phyloP scores from a whole-genome alignment of 495 filamentous ascomycete genomes.

The Cercophora scortea region DNA sequence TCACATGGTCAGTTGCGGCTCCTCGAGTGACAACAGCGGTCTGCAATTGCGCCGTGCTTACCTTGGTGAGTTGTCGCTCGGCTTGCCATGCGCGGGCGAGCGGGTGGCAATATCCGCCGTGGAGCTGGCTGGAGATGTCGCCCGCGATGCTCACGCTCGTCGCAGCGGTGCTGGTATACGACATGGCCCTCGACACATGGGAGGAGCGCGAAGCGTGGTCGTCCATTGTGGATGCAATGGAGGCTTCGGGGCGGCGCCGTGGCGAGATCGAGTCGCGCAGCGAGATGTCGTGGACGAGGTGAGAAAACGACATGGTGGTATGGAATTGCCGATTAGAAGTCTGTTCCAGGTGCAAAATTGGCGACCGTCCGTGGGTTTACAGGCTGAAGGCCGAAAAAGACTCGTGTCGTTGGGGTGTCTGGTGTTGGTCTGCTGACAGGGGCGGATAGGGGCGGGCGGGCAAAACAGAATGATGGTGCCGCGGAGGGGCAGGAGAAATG shows the following conservation, averaged over 20 bases:
- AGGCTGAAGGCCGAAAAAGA: too few species aligned
- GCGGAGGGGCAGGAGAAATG: too few species aligned
- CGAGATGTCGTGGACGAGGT: conserved; percentile 77
- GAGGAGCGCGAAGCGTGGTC: conserved; percentile 50
- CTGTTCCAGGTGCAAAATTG: too few species aligned
- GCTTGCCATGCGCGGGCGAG: conserved; percentile 90
- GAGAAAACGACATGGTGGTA: conserved; percentile 75
- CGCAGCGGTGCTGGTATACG: conserved; percentile 80
- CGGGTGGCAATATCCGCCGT: conserved; percentile 90
- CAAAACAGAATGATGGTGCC: too few species aligned
- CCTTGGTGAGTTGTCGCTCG: conserved; percentile 95
- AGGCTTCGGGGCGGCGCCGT: conserved; percentile 33
- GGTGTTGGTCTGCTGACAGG: too few species aligned
- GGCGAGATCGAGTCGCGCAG: conserved; percentile 48
- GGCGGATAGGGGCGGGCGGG: too few species aligned
- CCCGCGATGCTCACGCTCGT: conserved; percentile 89
- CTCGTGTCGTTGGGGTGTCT: too few species aligned
- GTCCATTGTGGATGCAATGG: conserved; percentile 42
- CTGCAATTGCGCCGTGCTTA: conserved; percentile 22
- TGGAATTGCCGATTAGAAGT: too few species aligned
- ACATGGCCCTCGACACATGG: conserved; percentile 65
- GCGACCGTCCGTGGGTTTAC: too few species aligned
- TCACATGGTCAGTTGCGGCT: conserved; percentile 5
- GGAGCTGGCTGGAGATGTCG: conserved; percentile 89
- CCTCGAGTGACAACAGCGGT: background rate